These are phyloP conservation scores for Symbiodinium natans DNA, from an alignment of 73 alveolate species.

Conservation along the genomic window DNA sequence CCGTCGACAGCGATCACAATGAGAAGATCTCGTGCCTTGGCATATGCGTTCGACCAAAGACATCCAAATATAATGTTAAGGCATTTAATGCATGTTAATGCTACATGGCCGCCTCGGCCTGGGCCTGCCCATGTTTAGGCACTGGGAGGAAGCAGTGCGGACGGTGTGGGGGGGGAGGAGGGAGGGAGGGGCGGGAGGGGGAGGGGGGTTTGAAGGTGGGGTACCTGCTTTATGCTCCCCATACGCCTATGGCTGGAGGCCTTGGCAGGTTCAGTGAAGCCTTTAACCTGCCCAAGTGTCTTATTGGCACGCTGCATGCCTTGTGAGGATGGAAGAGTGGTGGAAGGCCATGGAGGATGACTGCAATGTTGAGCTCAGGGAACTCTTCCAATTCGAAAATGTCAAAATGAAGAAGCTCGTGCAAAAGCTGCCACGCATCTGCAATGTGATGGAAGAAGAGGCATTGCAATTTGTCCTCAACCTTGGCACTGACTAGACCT, in stretches of 20 bases:
- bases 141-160: no score
- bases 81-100: not conserved
- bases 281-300: no score
- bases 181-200: no score
- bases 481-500: no score
- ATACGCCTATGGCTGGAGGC: no score
- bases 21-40: slow-evolving; percentile 40
- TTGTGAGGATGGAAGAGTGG: slow-evolving; percentile 68
- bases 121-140: no score
- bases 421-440: not conserved
- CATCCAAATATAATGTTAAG: not conserved
- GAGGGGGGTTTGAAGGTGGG: no score
- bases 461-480: no score
- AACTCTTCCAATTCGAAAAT: slow-evolving; percentile 7
- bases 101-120: not conserved
- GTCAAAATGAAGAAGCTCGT: not conserved
- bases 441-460: not conserved
- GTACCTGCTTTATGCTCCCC: no score
- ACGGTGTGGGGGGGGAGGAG: no score
- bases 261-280: no score
- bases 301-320: no score
- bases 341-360: slow-evolving; percentile 63
- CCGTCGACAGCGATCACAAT: slow-evolving; percentile 5
- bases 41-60: not conserved
- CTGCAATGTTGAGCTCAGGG: slow-evolving; percentile 40